phyloP scores from a whole-genome alignment of 306 rosid genomes.

The Acacia melanoxylon region DNA sequence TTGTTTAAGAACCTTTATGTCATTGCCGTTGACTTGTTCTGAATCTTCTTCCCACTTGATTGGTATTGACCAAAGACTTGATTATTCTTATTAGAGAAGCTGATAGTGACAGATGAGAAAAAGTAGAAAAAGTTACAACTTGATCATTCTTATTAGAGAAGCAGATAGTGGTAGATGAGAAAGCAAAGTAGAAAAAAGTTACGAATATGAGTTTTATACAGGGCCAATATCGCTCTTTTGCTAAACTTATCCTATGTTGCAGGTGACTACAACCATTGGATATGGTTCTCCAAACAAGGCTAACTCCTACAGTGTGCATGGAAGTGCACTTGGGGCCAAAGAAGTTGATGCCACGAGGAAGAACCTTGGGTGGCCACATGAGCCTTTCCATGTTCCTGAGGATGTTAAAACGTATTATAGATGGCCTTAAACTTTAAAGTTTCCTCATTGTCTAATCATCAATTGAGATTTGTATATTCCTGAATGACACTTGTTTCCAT shows the following conservation, averaged over 20 bases:
- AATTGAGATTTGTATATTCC: constrained; percentile 28
- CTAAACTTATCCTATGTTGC: constrained; percentile 31
- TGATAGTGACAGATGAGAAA: constrained; percentile 1
- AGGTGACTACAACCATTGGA: constrained; percentile 98
- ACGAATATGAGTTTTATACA: background rate
- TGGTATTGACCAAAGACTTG: constrained; percentile 1
- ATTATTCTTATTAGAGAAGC: constrained; percentile 15
- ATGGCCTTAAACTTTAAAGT: constrained; percentile 18
- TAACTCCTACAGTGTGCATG: constrained; percentile 95
- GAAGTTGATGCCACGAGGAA: constrained; percentile 97
- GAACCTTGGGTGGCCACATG: constrained; percentile 93
- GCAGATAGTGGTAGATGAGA: constrained; percentile 1
- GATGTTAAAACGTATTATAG: constrained; percentile 78
- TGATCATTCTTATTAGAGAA: constrained; percentile 12
- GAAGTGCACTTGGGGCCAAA: constrained; percentile 96
- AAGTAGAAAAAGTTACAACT: background rate
- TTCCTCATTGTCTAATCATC: background rate
- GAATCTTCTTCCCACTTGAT: background rate
- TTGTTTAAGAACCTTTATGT: background rate
- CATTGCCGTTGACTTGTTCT: background rate
- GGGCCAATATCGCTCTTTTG: background rate
- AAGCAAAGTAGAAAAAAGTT: background rate
- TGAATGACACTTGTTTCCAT: constrained; percentile 17
- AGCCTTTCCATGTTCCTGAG: constrained; percentile 98
- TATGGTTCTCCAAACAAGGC: constrained; percentile 98